Conservation (phyloP, 2,329 filamentous ascomycete species). For the Thermothelomyces thermophilus region DNA sequence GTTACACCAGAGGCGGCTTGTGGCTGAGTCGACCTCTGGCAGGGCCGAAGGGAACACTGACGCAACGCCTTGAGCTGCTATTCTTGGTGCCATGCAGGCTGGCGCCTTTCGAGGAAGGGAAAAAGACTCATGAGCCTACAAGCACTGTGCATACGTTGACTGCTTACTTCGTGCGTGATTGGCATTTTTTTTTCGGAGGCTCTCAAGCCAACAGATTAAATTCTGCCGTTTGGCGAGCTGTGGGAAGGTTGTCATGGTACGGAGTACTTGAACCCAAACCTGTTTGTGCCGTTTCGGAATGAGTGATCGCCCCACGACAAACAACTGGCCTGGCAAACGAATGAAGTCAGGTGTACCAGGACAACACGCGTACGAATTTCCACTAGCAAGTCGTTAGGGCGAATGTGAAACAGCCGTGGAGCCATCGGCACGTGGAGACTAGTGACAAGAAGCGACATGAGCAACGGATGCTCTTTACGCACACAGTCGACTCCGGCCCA, state of each 20-base stretch:
- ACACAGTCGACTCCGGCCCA: too few relatives aligned
- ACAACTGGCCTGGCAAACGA: background rate
- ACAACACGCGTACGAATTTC: background rate
- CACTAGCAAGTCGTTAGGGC: too few relatives aligned
- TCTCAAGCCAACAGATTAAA: too few relatives aligned
- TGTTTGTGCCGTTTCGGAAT: background rate
- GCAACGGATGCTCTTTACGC: too few relatives aligned
- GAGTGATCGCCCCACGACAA: background rate
- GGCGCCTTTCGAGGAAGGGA: background rate
- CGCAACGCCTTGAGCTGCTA: background rate
- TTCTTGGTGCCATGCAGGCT: slow-evolving; percentile 2
- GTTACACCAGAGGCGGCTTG: background rate
- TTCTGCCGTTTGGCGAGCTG: background rate
- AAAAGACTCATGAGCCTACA: too few relatives aligned
- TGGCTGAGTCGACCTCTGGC: slow-evolving; percentile 4
- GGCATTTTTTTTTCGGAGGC: too few relatives aligned
- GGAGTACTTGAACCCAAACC: background rate
- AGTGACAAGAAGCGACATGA: background rate
- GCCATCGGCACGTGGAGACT: background rate
- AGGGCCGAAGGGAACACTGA: background rate
- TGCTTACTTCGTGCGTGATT: too few relatives aligned
- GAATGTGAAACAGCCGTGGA: background rate
- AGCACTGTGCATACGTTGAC: too few relatives aligned
- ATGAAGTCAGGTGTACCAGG: background rate
- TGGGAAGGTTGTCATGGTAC: background rate